phyloP scores from a whole-genome alignment of 768 basidiomycete genomes.

The Boletus tylopilopsis region DNA sequence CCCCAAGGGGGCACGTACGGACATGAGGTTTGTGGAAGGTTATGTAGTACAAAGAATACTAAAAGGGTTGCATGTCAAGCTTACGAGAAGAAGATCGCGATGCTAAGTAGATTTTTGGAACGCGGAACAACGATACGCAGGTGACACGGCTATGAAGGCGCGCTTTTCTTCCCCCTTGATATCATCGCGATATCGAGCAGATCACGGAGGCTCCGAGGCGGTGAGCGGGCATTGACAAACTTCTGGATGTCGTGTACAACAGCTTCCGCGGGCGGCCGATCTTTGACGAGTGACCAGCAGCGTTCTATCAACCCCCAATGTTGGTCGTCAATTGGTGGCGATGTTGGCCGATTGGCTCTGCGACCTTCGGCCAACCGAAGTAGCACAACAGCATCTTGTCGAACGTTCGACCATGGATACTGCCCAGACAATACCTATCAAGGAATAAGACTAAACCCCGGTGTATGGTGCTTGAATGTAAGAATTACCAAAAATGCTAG shows the following conservation, averaged over 20 bases:
- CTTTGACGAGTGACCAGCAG: background rate
- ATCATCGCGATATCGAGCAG: too few species aligned
- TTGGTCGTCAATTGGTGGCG: background rate
- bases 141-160: too few species aligned
- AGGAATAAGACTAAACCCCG: background rate
- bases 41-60: too few species aligned
- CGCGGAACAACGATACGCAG: too few species aligned
- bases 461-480: background rate
- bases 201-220: too few species aligned
- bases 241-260: background rate
- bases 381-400: background rate
- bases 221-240: too few species aligned
- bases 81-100: too few species aligned
- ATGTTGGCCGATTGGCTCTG: background rate
- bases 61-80: too few species aligned
- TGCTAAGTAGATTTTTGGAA: too few species aligned
- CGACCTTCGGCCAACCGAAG: slow-evolving; percentile 1
- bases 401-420: background rate
- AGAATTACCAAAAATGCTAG: slow-evolving; percentile 20
- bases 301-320: slow-evolving; percentile 7
- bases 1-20: too few species aligned
- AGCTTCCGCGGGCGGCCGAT: background rate
- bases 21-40: too few species aligned
- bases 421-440: slow-evolving; percentile 20
- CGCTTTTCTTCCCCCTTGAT: too few species aligned